Percentiles rank a stretch among this genome's conserved stretches.
phyloP scores from a whole-genome alignment of 805 yeast species.

The Candida krabiensis region DNA sequence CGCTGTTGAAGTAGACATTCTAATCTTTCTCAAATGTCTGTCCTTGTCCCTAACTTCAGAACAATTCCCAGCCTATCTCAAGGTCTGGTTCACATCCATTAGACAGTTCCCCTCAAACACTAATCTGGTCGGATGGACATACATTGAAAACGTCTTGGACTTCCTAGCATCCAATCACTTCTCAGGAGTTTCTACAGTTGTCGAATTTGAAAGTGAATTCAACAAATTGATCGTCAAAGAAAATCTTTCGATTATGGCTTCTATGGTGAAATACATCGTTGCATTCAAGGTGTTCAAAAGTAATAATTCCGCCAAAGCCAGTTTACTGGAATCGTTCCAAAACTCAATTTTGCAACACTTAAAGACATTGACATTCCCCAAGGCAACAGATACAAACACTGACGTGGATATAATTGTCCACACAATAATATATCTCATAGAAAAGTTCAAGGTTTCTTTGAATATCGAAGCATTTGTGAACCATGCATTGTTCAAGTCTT shows the following conservation, averaged over 20 bases:
- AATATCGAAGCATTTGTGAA: conserved; percentile 30
- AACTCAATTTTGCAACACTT: conserved; percentile 16
- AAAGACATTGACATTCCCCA: conserved; percentile 40
- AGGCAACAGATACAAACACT: conserved; percentile 37
- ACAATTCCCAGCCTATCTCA: conserved; percentile 6
- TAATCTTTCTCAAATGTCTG: conserved; percentile 11
- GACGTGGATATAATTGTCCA: conserved; percentile 35
- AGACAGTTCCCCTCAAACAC: conserved; percentile 21
- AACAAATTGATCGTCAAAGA: conserved; percentile 4
- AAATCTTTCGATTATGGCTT: conserved; percentile 5
- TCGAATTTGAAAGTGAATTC: conserved; percentile 6
- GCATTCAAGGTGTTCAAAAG: conserved; percentile 17
- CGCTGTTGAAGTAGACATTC: conserved; percentile 3
- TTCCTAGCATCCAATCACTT: conserved; percentile 6
- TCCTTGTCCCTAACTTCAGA: conserved; percentile 7
- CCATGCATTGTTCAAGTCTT: conserved; percentile 41
- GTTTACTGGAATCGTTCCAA: conserved; percentile 8
- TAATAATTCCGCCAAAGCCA: not conserved
- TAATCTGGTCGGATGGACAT: conserved; percentile 26
- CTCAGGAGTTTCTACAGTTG: conserved; percentile 4
- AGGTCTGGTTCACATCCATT: conserved; percentile 12
- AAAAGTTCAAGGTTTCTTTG: conserved; percentile 11
- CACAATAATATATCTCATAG: conserved; percentile 21
- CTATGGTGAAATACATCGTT: conserved; percentile 16
- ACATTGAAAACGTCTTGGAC: conserved; percentile 12